Base-by-base conservation (phyloP, 2,329 filamentous ascomycete genomes). In the Arthroderma sp. region DNA sequence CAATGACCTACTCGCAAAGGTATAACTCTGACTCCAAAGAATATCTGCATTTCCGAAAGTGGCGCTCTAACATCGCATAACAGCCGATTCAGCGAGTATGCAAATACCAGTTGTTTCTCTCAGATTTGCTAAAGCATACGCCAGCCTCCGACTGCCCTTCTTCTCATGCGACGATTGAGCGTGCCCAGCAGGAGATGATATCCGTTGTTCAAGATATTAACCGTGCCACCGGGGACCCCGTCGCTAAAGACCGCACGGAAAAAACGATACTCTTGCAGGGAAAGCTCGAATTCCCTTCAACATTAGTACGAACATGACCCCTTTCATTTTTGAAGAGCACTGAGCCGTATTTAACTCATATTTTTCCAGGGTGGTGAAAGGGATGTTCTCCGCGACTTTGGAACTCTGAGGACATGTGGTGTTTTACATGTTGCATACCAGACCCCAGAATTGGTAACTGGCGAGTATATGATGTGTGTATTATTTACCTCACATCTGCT, bases 11-110 rank as follows among this genome's bases (percentile, higher is more conserved):
- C 72, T 96, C 45, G 87, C 95, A 53, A 96, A 96, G 76, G 87
- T 86, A 54, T 51, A 62, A 30, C 22, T 5, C 34, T 40, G 15
- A 11, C 3, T 31, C 36, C 22, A 36, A 50, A 50, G 53, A 45
- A 43, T 22, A 22, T 22, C 15, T 22, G 2, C 15, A 22, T 22
- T 22, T 22, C 15, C 15, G 15, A 22, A 31, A 10, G 9, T 34
- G 15, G 42, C 11, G 41, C 27, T 11, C 33, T 49, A 44, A 47
- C 37, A 36, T 31, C 6, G 3, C 3, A 34, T 15, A 28, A 41
- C 44, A 94, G 85, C 91, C 89, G 0, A 88, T 95, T 15, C 89
- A 98, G 64, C 77, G 89, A 45, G 76, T 95, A 22, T 94, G 86
- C 68, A 86, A 83, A 65, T 96, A 96, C 58, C 86, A 86, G 7